phyloP scores from a whole-genome alignment of 1,284 basidiomycete species.

The Tausonia pullulans region DNA sequence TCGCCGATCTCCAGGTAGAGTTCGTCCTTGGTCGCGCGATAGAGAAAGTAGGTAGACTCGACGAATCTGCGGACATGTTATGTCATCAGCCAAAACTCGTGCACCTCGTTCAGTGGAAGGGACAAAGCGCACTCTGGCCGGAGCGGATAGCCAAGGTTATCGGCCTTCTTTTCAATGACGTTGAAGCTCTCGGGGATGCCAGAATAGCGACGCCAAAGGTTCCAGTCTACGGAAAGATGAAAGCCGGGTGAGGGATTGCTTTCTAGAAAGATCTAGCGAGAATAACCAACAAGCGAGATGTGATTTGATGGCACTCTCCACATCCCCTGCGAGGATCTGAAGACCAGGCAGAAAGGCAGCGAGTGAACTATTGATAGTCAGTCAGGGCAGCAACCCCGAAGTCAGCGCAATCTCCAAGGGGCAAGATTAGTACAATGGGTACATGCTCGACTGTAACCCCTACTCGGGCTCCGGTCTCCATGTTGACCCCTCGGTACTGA shows the following conservation, averaged over 20 bases:
- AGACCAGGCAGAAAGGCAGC: slow-evolving; percentile 40
- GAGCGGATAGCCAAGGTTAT: slow-evolving; percentile 70
- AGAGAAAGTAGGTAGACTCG: slow-evolving; percentile 88
- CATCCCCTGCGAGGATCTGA: slow-evolving; percentile 77
- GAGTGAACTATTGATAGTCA: slow-evolving; percentile 27
- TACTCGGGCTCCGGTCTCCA: slow-evolving; percentile 57
- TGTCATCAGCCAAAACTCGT: too few relatives aligned
- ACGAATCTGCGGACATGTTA: slow-evolving; percentile 43
- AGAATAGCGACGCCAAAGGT: slow-evolving; percentile 71
- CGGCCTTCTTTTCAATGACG: slow-evolving; percentile 57
- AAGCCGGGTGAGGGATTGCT: background rate
- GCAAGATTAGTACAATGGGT: slow-evolving; percentile 77
- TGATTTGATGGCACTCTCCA: slow-evolving; percentile 51
- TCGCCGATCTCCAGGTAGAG: slow-evolving; percentile 87
- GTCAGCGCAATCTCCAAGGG: slow-evolving; percentile 19
- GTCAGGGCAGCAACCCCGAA: background rate
- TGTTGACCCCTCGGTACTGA: slow-evolving; percentile 69
- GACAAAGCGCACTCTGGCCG: slow-evolving; percentile 47
- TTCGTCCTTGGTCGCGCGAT: slow-evolving; percentile 76
- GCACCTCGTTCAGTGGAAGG: background rate
- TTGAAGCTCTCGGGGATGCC: slow-evolving; percentile 86
- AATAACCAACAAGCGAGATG: slow-evolving; percentile 61
- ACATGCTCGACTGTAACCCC: slow-evolving; percentile 65
- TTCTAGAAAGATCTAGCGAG: slow-evolving; percentile 7
- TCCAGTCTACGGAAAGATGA: slow-evolving; percentile 52